Evolutionary conservation across 805 yeast genomes (phyloP).

Genomic region (Candida glaebosa): DNA sequence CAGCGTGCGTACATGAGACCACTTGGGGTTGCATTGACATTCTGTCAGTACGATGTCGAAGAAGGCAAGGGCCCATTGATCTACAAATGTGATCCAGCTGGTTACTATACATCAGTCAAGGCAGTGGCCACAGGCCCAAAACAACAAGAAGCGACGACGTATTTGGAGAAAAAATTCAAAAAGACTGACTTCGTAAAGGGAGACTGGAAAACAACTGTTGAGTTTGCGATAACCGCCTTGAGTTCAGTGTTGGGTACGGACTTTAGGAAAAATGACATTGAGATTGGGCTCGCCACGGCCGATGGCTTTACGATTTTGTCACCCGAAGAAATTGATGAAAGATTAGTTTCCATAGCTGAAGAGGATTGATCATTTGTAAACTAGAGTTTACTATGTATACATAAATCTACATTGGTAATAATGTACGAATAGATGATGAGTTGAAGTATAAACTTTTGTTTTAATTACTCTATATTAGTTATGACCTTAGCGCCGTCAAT

Average conservation of each 20-base stretch:
- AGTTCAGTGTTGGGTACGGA: conserved; percentile 88
- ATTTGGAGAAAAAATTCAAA: conserved; percentile 87
- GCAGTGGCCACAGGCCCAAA: conserved; percentile 97
- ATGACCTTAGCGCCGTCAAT: too few species aligned
- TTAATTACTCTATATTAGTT: not conserved
- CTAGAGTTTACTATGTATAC: not conserved
- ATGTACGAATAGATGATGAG: not conserved
- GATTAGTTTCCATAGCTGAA: conserved; percentile 92
- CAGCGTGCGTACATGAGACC: conserved; percentile 99
- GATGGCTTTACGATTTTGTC: conserved; percentile 70
- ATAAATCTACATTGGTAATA: too few species aligned
- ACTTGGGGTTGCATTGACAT: conserved; percentile 93
- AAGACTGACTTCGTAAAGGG: conserved; percentile 64
- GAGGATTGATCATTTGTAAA: conserved; percentile 73
- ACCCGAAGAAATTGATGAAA: conserved; percentile 89
- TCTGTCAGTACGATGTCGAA: conserved; percentile 60
- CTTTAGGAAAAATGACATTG: conserved; percentile 89
- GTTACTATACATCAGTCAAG: conserved; percentile 84
- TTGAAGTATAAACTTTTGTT: not conserved
- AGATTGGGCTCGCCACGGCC: conserved; percentile 82
- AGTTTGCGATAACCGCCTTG: conserved; percentile 81
- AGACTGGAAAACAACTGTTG: conserved; percentile 86
- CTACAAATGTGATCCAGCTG: conserved; percentile 96
- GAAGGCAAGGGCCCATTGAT: conserved; percentile 88
- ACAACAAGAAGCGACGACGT: conserved; percentile 91